Percentiles rank a stretch among this genome's conserved stretches.
These are phyloP conservation scores for Sporobolomyces pararoseus DNA, from an alignment of 768 basidiomycete species.

Conservation along the genomic window DNA sequence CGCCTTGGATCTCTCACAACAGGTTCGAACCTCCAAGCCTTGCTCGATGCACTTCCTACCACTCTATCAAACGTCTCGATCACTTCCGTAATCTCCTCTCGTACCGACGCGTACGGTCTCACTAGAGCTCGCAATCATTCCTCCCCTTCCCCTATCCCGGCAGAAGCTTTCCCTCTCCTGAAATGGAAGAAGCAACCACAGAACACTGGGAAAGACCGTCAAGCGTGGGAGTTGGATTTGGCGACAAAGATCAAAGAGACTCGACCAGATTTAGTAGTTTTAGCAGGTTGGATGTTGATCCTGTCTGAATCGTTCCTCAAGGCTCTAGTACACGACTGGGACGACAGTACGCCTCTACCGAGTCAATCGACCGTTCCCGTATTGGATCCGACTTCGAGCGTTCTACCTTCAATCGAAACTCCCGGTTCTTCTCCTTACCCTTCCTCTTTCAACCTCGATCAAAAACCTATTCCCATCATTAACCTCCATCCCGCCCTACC, in stretches of 20 bases:
- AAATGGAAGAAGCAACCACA: slow-evolving; percentile 68
- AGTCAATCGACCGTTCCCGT: not conserved
- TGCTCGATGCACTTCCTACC: slow-evolving; percentile 70
- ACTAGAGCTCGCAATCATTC: slow-evolving; percentile 59
- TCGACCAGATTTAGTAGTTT: slow-evolving; percentile 74
- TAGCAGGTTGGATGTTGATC: slow-evolving; percentile 99
- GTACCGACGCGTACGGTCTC: slow-evolving; percentile 84
- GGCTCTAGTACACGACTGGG: slow-evolving; percentile 50
- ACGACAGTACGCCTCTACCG: not conserved
- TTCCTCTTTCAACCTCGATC: not conserved
- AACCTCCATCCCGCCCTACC: slow-evolving; percentile 96
- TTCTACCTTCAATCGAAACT: slow-evolving; percentile 5
- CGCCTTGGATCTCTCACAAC: not conserved
- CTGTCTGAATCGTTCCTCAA: slow-evolving; percentile 76
- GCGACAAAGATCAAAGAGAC: slow-evolving; percentile 58
- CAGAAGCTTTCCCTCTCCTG: slow-evolving; percentile 75
- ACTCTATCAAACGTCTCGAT: slow-evolving; percentile 71
- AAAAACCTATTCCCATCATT: slow-evolving; percentile 69
- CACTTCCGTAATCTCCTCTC: slow-evolving; percentile 80
- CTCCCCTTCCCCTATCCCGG: slow-evolving; percentile 65
- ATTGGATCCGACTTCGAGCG: not conserved
- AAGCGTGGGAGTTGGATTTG: slow-evolving; percentile 80
- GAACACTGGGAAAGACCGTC: slow-evolving; percentile 53
- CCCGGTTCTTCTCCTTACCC: slow-evolving; percentile 32
- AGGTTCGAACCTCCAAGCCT: slow-evolving; percentile 95